phyloP scores from a whole-genome alignment of 768 basidiomycete genomes.

The Suillus bovinus region DNA sequence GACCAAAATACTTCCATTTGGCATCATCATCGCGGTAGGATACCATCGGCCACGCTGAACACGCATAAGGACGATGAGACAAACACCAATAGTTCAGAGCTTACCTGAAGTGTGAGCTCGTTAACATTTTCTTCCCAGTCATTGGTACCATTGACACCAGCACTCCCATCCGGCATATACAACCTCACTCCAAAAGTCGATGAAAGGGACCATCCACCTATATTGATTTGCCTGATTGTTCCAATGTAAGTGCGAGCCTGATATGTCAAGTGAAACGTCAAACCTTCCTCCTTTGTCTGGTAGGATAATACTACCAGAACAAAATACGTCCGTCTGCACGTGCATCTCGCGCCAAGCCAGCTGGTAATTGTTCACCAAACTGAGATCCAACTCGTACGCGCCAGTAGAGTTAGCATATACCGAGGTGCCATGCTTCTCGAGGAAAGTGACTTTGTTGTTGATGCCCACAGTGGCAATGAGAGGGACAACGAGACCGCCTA shows the following conservation, averaged over 20 bases:
- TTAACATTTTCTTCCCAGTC: conserved; percentile 78
- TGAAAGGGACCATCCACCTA: conserved; percentile 57
- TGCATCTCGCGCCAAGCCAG: conserved; percentile 77
- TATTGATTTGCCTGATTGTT: conserved; percentile 18
- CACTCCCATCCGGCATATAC: conserved; percentile 66
- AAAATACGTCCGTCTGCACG: conserved; percentile 77
- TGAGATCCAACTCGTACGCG: conserved; percentile 75
- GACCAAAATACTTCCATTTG: conserved; percentile 74
- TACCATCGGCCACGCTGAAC: conserved; percentile 69
- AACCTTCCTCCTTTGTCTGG: conserved; percentile 63
- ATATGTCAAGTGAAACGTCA: neutral
- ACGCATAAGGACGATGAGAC: neutral
- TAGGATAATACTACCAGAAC: conserved; percentile 69
- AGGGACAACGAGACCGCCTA: conserved; percentile 66
- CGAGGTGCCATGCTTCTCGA: conserved; percentile 73
- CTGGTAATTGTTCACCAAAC: conserved; percentile 43
- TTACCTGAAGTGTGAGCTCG: conserved; percentile 60
- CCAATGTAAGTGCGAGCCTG: neutral
- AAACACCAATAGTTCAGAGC: conserved; percentile 4
- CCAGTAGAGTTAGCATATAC: conserved; percentile 68
- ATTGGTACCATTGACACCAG: conserved; percentile 71
- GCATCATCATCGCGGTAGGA: conserved; percentile 62
- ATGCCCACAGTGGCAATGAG: conserved; percentile 74
- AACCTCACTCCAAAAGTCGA: conserved; percentile 75
- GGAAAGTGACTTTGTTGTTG: conserved; percentile 80